Evolutionary conservation across 1,139 yeast genomes (phyloP), one percentile per base, ranked within the genome.

Genomic region (Suhomyces bolitotheri): DNA sequence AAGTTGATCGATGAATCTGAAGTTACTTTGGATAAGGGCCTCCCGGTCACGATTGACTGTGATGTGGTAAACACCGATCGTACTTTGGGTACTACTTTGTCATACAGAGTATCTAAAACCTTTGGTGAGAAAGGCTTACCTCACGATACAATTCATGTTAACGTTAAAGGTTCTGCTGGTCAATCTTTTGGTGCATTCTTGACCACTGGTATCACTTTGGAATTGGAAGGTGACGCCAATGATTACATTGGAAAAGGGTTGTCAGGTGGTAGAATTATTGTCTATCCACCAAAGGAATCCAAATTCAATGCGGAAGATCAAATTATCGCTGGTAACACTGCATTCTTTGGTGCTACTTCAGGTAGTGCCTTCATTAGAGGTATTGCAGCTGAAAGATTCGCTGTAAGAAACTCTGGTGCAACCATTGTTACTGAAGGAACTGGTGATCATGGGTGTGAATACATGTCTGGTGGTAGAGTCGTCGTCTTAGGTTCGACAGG

Each of bases 391-490:
- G 98, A 92, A 71, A 83, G 98, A 65, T 92, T 92, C 64, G 96
- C 95, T 13, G 98, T 92, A 40, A 85, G 98, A 73, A 92, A 92
- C 75, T 92, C 97, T 27, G 98, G 98, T 64, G 97, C 97, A 27
- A 84, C 83, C 41, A 94, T 95, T 47, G 97, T 92, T 46, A 89
- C 88, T 47, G 98, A 92, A 68, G 96, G 96, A 58, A 84, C 88
- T 46, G 98, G 98, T 71, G 97, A 90, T 60, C 97, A 92, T 62
- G 97, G 98, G 38, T 92, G 97, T 71, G 98, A 92, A 66, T 92
- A 92, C 71, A 92, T 92, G 98, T 89, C 97, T 54, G 97, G 98
- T 62, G 98, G 98, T 61, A 81, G 97, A 55, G 96, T 92, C 43
- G 87, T 92, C 58, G 88, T 92, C 36, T 76, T 92, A 50, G 96